Conservation (phyloP, 2,329 filamentous ascomycete species). For the Amylocarpus encephaloides region DNA sequence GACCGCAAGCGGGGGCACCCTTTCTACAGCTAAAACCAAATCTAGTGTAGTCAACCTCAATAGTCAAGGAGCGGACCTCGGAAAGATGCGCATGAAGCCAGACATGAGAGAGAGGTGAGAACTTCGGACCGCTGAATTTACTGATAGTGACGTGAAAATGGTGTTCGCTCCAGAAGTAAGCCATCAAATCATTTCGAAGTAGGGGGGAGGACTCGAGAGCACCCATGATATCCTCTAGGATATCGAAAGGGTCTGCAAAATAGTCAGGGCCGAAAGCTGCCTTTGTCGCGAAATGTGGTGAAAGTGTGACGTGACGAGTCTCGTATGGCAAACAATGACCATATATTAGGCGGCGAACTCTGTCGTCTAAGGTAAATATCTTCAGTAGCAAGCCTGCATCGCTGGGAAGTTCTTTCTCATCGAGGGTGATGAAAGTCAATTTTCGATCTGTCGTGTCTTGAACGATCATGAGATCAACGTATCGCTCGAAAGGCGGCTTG, state of each 20-base stretch:
- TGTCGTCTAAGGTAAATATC: slow-evolving; percentile 16
- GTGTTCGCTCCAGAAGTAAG: slow-evolving; percentile 30
- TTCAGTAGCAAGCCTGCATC: background rate
- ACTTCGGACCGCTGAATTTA: slow-evolving; percentile 20
- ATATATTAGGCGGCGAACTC: slow-evolving; percentile 25
- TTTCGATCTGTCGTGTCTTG: background rate
- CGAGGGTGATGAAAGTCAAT: background rate
- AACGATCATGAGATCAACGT: slow-evolving; percentile 11
- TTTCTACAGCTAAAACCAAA: slow-evolving; percentile 21
- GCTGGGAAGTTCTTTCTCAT: background rate
- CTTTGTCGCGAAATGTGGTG: slow-evolving; percentile 22
- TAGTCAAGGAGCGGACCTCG: slow-evolving; percentile 26
- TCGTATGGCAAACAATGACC: slow-evolving; percentile 21
- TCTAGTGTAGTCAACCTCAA: slow-evolving; percentile 29
- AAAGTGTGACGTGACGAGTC: slow-evolving; percentile 22
- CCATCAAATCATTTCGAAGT: slow-evolving; percentile 27
- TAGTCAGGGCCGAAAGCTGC: slow-evolving; percentile 20
- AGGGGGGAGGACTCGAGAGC: slow-evolving; percentile 16
- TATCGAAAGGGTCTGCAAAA: slow-evolving; percentile 23
- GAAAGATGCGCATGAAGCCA: slow-evolving; percentile 22
- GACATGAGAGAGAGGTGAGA: slow-evolving; percentile 25
- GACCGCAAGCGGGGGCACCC: slow-evolving; percentile 9
- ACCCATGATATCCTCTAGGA: slow-evolving; percentile 22
- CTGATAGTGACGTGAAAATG: slow-evolving; percentile 29
- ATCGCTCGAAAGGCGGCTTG: slow-evolving; percentile 9